A percentile compares a stretch with the other conserved stretches of the same genome.
phyloP scores from a whole-genome alignment of 2,329 filamentous ascomycete species.

The Stemphylium beticola region DNA sequence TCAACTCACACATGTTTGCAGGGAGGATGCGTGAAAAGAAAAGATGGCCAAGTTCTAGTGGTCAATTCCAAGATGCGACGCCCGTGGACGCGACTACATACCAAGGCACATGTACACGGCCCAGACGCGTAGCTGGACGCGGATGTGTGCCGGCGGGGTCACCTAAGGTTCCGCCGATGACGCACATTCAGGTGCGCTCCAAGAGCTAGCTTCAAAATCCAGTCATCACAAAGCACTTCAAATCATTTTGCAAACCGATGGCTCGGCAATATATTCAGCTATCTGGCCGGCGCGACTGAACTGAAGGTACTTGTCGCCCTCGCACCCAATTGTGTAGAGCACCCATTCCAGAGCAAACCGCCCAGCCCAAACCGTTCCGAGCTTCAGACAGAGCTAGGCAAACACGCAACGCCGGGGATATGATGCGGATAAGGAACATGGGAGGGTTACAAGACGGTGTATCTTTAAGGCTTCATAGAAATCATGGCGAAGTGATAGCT shows the following conservation, averaged over 20 bases:
- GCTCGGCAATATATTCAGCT: constrained; percentile 35
- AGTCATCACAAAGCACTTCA: not conserved
- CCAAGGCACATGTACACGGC: constrained; percentile 2
- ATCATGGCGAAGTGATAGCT: constrained; percentile 41
- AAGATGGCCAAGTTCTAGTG: not conserved
- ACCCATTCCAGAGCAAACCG: constrained; percentile 22
- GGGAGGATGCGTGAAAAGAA: not conserved
- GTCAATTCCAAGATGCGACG: constrained; percentile 9
- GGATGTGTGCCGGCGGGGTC: constrained; percentile 11
- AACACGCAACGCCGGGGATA: constrained; percentile 50
- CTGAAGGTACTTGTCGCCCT: constrained; percentile 19
- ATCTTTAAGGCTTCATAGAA: constrained; percentile 49
- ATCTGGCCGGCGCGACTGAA: constrained; percentile 29
- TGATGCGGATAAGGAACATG: constrained; percentile 47
- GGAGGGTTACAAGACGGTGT: constrained; percentile 51
- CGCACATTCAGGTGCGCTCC: constrained; percentile 16
- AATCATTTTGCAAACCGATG: constrained; percentile 18
- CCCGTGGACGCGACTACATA: constrained; percentile 14
- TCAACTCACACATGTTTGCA: constrained; percentile 20
- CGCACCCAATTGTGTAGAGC: constrained; percentile 19
- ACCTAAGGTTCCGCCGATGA: constrained; percentile 19
- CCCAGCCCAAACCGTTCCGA: constrained; percentile 31
- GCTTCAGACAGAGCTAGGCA: constrained; percentile 32
- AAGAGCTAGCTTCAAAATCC: not conserved
- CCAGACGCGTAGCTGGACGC: constrained; percentile 18